Base-by-base conservation (phyloP, 345 rosid genomes). In the Eucalyptus grandis region DNA sequence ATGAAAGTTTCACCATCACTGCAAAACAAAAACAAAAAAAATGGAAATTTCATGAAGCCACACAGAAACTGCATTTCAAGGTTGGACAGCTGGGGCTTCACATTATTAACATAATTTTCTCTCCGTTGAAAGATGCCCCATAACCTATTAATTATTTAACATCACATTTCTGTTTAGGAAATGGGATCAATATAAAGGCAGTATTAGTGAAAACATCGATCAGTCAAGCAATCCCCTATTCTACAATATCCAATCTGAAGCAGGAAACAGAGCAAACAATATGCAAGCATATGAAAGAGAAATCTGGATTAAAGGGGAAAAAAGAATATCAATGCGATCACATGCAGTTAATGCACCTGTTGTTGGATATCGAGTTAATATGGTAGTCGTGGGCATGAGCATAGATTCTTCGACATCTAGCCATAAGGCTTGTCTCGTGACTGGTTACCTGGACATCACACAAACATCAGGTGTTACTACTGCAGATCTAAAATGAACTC, bases 361-460 rank as follows among this genome's bases (percentile, higher is more conserved):
- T 98, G 92, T 93, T 97, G 53, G 99, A 98, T 89, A 98, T 98
- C 81, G 94, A 94, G 88, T 93, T 92, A 54, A 92, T 92, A 85
- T 93, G 92, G 90, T 90, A 93, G 87, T 92, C 92, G 80, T 93
- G 92, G 81, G 99, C 99, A 92, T 98, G 99, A 88, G 98, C 96
- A 93, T 97, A 98, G 58, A 97, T 96, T 92, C 98, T 95, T 82
- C 99, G 98, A 91, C 99, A 97, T 93, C 98, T 93, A 86, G 99
- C 99, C 91, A 96, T 86, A 90, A 94, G 94, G 93, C 92, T 96
- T n/a, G 97, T 93, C 95, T 98, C 99, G 60, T 90, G 94, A 92
- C 96, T 95, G 89, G 98, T 94, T 89, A 98, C 98, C 99, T 98
- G 93, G 22, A 30, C 92, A 43, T 88, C 58, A 72, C 34, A 69